Base-by-base conservation (phyloP, 2,329 filamentous ascomycete species). In the Exophiala calicioides region DNA sequence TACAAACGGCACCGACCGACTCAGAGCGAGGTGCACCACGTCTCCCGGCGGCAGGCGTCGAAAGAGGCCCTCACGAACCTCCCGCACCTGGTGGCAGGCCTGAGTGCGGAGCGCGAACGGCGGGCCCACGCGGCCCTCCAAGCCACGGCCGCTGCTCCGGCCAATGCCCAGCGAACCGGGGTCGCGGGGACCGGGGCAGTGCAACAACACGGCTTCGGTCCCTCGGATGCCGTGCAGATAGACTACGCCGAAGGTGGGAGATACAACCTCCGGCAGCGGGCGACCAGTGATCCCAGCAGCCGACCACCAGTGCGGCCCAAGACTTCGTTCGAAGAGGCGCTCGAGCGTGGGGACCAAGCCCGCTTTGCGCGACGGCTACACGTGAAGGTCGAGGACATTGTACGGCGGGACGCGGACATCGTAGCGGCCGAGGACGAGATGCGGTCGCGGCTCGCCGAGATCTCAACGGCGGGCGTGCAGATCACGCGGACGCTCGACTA, bases 401-500 rank as follows among this genome's bases (percentile, higher is more conserved):
- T 42, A 12, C 40, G 41, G 21, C 39, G 42, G 3, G 48, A 55
- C 27, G 36, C 30, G 12, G 51, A 54, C 33, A 42, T 57, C 21
- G 50, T 44, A 3, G 40, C 20, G 1, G 56, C 54, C 7, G 56
- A 58, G 29, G 52, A 53, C 12, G 56, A 58, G 34, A 43, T 58
- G 16, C 50, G 55, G 10, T 24, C 39, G n/a, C 47, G 46, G 8
- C 24, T 58, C 16, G 37, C 51, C 4, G 34, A 45, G 23, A 52
- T 58, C 27, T 50, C 37, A 8, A 32, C 50, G 35, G 50, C 33
- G n/a, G 52, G 47, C 27, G 70, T 69, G 2, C 68, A 70, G 29
- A 65, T 72, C 32, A 73, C 72, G 15, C 67, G 70, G 34, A 63
- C 69, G 23, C 61, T 75, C 3, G 72, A 75, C 47, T 72, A 71